A percentile compares a stretch with the other conserved stretches of the same genome.
phyloP scores from a whole-genome alignment of 2,329 filamentous ascomycete genomes.

The Colletotrichum eremochloae region DNA sequence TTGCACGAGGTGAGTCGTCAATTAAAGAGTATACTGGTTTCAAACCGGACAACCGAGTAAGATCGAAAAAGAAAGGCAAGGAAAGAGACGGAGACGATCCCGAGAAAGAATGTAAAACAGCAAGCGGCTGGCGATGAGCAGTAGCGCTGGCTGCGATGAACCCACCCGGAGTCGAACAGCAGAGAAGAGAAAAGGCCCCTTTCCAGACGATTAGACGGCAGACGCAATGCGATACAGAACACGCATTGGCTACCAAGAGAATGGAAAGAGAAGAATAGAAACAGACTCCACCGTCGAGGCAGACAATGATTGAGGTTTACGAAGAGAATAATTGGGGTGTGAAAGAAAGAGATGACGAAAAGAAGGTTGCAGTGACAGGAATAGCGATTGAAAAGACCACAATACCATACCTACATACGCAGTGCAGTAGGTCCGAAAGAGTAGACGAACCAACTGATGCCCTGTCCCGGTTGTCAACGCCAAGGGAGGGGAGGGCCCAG shows the following conservation, averaged over 20 bases:
- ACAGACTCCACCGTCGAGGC: constrained; percentile 36
- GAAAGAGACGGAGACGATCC: not conserved
- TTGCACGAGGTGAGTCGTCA: not conserved
- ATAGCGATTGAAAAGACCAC: constrained; percentile 20
- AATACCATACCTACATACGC: no score
- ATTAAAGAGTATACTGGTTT: not conserved
- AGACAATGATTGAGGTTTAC: constrained; percentile 31
- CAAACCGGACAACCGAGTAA: not conserved
- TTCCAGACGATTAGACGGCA: constrained; percentile 20
- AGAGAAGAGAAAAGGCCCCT: constrained; percentile 21
- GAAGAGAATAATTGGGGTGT: constrained; percentile 9
- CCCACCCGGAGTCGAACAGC: constrained; percentile 5
- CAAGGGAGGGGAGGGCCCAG: constrained; percentile 16
- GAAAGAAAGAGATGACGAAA: constrained; percentile 24
- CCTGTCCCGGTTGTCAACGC: constrained; percentile 33
- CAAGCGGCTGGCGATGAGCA: constrained; percentile 18
- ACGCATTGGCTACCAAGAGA: constrained; percentile 22
- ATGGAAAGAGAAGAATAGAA: constrained; percentile 22
- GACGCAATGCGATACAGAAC: constrained; percentile 33
- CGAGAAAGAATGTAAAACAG: not conserved
- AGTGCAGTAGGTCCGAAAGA: not conserved
- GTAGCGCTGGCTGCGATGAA: constrained; percentile 18
- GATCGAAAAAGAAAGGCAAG: not conserved
- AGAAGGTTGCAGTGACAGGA: constrained; percentile 25
- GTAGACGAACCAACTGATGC: constrained; percentile 30